These are phyloP conservation scores for Hemisphaericaspora nanyangensis DNA, from an alignment of 805 yeast genomes.

Conservation along the genomic window DNA sequence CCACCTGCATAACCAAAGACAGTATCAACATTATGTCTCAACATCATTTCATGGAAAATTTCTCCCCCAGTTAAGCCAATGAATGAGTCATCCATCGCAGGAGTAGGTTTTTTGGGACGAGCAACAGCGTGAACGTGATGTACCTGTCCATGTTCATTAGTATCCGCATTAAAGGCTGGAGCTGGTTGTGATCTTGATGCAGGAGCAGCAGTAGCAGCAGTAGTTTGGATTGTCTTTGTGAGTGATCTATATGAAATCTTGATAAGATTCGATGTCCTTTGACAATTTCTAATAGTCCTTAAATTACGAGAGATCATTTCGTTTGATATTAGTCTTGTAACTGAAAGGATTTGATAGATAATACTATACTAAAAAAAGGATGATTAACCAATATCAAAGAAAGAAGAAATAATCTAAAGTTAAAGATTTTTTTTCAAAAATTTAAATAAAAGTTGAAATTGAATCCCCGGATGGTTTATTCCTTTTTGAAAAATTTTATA, in stretches of 20 bases:
- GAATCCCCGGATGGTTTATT: no score
- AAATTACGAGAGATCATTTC: slow-evolving; percentile 19
- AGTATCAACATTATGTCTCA: slow-evolving; percentile 91
- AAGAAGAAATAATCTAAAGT: no score
- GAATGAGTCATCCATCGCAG: slow-evolving; percentile 71
- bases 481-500: no score
- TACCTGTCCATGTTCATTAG: slow-evolving; percentile 13
- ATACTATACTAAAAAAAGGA: no score
- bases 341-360: neutral
- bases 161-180: slow-evolving; percentile 44
- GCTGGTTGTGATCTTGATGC: slow-evolving; percentile 42
- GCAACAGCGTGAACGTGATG: neutral
- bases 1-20: slow-evolving; percentile 99
- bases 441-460: no score
- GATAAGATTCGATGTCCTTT: neutral
- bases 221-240: slow-evolving; percentile 26
- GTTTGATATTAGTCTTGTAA: slow-evolving; percentile 5
- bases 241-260: slow-evolving; percentile 19
- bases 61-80: slow-evolving; percentile 98
- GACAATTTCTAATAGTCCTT: slow-evolving; percentile 9
- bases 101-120: slow-evolving; percentile 7
- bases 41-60: slow-evolving; percentile 98
- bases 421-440: no score
- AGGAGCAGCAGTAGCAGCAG: slow-evolving; percentile 16
- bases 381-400: no score